phyloP scores from a whole-genome alignment of 2,329 filamentous ascomycete genomes.

The Aschersonia sp. region DNA sequence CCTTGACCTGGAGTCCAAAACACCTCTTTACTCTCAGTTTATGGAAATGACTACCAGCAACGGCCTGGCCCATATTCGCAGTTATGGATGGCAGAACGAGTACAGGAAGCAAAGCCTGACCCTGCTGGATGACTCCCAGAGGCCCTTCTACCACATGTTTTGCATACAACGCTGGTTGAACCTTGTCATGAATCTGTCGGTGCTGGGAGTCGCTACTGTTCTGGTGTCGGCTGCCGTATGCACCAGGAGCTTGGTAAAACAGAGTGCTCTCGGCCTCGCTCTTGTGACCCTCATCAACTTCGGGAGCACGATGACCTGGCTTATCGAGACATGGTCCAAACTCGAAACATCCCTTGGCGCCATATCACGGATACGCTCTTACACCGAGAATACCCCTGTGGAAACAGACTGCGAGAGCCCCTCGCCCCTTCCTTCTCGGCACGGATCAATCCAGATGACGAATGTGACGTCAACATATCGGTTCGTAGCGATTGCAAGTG shows the following conservation, averaged over 20 bases:
- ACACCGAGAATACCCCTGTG: background rate
- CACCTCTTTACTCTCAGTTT: slow-evolving; percentile 13
- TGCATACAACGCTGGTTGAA: slow-evolving; percentile 34
- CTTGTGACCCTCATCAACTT: background rate
- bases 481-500: background rate
- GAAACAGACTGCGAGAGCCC: background rate
- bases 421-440: background rate
- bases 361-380: slow-evolving; percentile 1
- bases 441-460: background rate
- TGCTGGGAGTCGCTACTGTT: slow-evolving; percentile 29
- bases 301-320: background rate
- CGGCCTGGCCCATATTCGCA: slow-evolving; percentile 15
- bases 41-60: slow-evolving; percentile 7
- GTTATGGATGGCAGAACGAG: slow-evolving; percentile 12
- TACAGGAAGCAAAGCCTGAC: slow-evolving; percentile 6
- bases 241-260: slow-evolving; percentile 13
- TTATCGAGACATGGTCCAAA: background rate
- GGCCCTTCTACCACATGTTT: slow-evolving; percentile 24
- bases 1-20: slow-evolving; percentile 14
- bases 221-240: slow-evolving; percentile 24
- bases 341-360: slow-evolving; percentile 1
- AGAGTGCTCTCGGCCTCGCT: background rate
- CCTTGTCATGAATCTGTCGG: slow-evolving; percentile 29
- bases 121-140: slow-evolving; percentile 18
- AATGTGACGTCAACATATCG: background rate